Base-by-base conservation (phyloP, 805 yeast genomes). In the Cyberlindnera xylosilytica region DNA sequence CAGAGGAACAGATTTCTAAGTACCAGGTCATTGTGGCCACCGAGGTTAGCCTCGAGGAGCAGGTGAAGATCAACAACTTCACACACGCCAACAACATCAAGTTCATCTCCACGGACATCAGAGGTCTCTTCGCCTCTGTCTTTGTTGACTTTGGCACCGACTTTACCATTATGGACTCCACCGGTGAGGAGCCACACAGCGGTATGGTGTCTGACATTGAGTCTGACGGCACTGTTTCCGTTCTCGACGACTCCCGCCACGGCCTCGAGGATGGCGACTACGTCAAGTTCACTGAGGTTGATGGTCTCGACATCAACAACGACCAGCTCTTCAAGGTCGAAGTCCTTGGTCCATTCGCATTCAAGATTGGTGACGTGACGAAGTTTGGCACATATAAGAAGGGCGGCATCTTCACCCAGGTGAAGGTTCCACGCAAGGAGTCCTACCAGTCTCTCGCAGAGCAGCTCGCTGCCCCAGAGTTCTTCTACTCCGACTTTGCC, bases 311-410 rank as follows among this genome's bases (percentile, higher is more conserved):
- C 49, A 68, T 88, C 49, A 87, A 90, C 61, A 81, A 81, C 52
- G 95, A 91, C 5, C 66, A 74, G 42, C 75, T 88, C 13, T 79
- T 72, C 60, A 83, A 85, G 60, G 78, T 93, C 40, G 83, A 81
- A 58, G 97, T 89, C 2, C 72, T 85, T 46, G 99, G 98, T 13
- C 99, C 99, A n/a, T 89, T 78, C 60, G 95, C 97, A 3, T 93
- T 86, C 72, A 81, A 78, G 59, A 78, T 91, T 45, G 79, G 75
- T 13, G 65, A 64, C 42, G 71, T 74, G 1, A 56, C 68, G 18
- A 74, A 78, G 42, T 70, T 78, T 44, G 96, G 90, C 18, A 63
- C 70, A 2, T 93, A 88, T 60, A 63, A 69, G 39, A 81, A 79
- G 57, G 96, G 97, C 38, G 99, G 99, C 50, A 70, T 87, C 37